A percentile compares a stretch with the other conserved stretches of the same genome.
phyloP scores from a whole-genome alignment of 139 green algal species.

The Klebsormidium nitens region DNA sequence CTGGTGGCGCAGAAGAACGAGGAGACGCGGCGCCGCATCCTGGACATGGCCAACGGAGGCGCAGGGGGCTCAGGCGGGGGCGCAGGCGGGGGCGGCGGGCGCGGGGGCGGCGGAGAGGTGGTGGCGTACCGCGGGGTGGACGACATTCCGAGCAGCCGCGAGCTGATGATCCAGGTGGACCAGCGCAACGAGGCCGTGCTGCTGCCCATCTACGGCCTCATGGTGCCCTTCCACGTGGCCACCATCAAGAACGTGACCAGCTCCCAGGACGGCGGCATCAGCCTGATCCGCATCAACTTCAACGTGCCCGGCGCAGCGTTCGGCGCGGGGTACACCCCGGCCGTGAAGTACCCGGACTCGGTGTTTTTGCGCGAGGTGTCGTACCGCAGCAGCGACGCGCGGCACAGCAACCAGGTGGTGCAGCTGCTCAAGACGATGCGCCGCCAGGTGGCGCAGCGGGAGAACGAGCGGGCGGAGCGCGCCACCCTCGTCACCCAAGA shows the following conservation, averaged over 20 bases:
- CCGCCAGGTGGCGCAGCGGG: constrained; percentile 60
- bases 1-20: constrained; percentile 37
- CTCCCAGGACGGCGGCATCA: constrained; percentile 67
- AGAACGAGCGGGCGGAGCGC: constrained; percentile 88
- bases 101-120: constrained; percentile 48
- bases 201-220: constrained; percentile 90
- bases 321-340: constrained; percentile 21
- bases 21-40: constrained; percentile 28
- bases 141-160: constrained; percentile 60
- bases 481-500: constrained; percentile 94
- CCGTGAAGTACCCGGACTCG: constrained; percentile 53
- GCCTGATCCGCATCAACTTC: constrained; percentile 92
- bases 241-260: constrained; percentile 79
- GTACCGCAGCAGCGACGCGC: constrained; percentile 71
- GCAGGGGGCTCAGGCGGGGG: constrained; percentile 6
- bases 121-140: constrained; percentile 64
- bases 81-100: neutral
- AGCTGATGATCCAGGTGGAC: constrained; percentile 74
- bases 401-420: constrained; percentile 62
- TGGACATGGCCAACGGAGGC: constrained; percentile 2
- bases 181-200: constrained; percentile 74
- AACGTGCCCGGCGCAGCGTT: constrained; percentile 33
- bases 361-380: constrained; percentile 92
- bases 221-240: constrained; percentile 97
- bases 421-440: constrained; percentile 90